Conservation (phyloP, 805 yeast species). For the Candida yuanshanica region DNA sequence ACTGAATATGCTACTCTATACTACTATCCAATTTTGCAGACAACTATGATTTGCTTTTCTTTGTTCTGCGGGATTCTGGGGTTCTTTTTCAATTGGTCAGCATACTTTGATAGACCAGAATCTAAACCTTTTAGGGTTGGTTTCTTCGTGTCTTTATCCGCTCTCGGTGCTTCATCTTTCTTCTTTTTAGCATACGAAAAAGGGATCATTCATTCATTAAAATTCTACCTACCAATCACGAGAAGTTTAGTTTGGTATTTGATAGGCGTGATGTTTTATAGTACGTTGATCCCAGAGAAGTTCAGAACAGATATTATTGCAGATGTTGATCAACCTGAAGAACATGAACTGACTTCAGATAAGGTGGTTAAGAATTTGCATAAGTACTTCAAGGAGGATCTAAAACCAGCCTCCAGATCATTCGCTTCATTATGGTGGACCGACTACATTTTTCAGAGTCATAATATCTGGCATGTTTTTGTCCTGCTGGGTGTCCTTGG, state of each 20-base stretch:
- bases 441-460: slow-evolving; percentile 70
- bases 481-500: slow-evolving; percentile 88
- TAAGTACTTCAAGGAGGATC: slow-evolving; percentile 36
- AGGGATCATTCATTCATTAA: slow-evolving; percentile 47
- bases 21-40: slow-evolving; percentile 44
- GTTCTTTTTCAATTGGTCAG: slow-evolving; percentile 83
- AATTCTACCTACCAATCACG: slow-evolving; percentile 60
- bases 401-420: slow-evolving; percentile 30
- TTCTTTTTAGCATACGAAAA: slow-evolving; percentile 47
- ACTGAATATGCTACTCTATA: slow-evolving; percentile 78
- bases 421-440: slow-evolving; percentile 76
- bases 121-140: slow-evolving; percentile 72
- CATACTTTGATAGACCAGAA: slow-evolving; percentile 83
- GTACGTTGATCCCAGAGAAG: slow-evolving; percentile 83
- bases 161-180: slow-evolving; percentile 66
- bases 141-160: slow-evolving; percentile 75
- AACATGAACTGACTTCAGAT: slow-evolving; percentile 25
- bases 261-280: slow-evolving; percentile 82
- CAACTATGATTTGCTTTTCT: slow-evolving; percentile 55
- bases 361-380: slow-evolving; percentile 27
- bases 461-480: slow-evolving; percentile 90
- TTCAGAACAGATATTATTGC: slow-evolving; percentile 67
- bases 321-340: slow-evolving; percentile 38
- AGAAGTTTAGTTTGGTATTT: slow-evolving; percentile 72
- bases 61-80: slow-evolving; percentile 66